Base-by-base conservation (phyloP, 768 basidiomycete species). In the Mycena indigotica region DNA sequence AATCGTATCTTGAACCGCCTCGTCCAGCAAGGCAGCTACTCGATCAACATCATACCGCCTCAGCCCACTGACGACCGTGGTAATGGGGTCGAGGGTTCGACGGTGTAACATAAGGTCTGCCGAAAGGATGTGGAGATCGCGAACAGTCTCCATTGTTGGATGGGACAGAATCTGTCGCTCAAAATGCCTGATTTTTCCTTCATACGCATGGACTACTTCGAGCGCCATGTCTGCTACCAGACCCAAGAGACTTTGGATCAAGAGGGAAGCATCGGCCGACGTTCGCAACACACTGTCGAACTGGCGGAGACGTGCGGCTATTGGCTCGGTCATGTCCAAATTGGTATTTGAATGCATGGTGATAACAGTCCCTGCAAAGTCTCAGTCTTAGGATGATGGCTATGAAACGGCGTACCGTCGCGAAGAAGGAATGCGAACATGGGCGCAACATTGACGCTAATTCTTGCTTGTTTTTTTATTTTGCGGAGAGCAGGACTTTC, bases 31-130 rank as follows among this genome's bases (percentile, higher is more conserved):
- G 5, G 88, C 87, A 3, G 81, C 77, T 52, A 78, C 81, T n/a
- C 89, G 81, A 61, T 89, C 89, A 19, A 83, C 69, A 62, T 92
- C 89, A 63, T 90, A 89, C 51, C 84, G 74, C 28, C 88, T 75
- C 38, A 92, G 67, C 15, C 87, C 85, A 59, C 86, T 87, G 17
- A 92, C 77, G 53, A 91, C 73, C 0, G 84, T 83, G 67, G 83
- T 86, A 65, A 92, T 79, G 0, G 89, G 89, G 28, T 83, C 85
- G 17, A 90, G 76, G 2, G 89, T 88, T 21, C 88, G 82, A 65
- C 88, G 89, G 69, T 88, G 86, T 35, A 89, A 72, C 51, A 84
- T 85, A 3, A 92, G 77, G 65, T 92, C 88, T 21, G 86, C 88
- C 50, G 85, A 86, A 26, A 90, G 77, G 56, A 92, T 86, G 65